Conservation (phyloP, 305 asterid genomes). For the Fraxinus xanthoxyloides region DNA sequence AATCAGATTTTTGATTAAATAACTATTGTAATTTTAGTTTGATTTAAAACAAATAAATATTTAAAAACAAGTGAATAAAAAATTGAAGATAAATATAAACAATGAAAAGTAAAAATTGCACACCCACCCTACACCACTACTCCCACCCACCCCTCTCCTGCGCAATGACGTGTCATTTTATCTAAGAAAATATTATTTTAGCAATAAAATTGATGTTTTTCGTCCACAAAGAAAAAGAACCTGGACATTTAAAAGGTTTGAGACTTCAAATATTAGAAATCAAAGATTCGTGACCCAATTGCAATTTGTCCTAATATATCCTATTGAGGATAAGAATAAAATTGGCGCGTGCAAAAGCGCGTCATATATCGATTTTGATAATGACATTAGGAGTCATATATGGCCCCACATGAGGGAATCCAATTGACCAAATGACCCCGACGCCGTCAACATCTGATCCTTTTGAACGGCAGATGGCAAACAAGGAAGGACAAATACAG, state of each 20-base stretch:
- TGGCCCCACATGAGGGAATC: conserved; percentile 37
- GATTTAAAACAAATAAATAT: too few relatives aligned
- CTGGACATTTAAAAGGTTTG: neutral
- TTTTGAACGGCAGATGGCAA: conserved; percentile 13
- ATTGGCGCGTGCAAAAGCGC: neutral
- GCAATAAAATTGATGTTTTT: too few relatives aligned
- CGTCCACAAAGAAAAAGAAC: too few relatives aligned
- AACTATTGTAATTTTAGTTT: too few relatives aligned
- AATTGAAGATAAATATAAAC: too few relatives aligned
- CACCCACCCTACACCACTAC: too few relatives aligned
- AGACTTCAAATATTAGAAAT: neutral
- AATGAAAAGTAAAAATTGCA: too few relatives aligned
- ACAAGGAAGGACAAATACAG: neutral
- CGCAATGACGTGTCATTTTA: too few relatives aligned
- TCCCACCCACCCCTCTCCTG: too few relatives aligned
- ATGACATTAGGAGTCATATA: conserved; percentile 24
- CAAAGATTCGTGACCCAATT: neutral
- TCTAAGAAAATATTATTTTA: too few relatives aligned
- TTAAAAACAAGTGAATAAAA: too few relatives aligned
- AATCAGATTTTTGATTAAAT: too few relatives aligned
- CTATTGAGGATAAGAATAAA: neutral
- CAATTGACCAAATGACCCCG: conserved; percentile 31
- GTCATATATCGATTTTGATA: conserved; percentile 6
- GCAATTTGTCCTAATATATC: neutral
- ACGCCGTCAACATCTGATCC: conserved; percentile 33